Evolutionary conservation across 768 basidiomycete genomes (phyloP).

Genomic region (Thelephora ganbajun): DNA sequence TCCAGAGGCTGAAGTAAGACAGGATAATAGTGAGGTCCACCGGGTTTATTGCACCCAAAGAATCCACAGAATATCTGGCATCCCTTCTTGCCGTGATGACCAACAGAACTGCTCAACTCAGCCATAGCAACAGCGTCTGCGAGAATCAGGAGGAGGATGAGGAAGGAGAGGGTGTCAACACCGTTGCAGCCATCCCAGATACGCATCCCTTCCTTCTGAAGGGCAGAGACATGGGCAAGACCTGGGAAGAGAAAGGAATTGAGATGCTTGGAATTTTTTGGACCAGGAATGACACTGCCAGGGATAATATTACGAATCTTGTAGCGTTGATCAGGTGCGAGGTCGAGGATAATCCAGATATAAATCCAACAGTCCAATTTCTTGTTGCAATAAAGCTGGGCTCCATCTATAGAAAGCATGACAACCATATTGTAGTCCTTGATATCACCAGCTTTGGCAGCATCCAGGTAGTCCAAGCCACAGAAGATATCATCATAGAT

Average conservation of each 20-base stretch:
- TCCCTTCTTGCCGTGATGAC: constrained; percentile 17
- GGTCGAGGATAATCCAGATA: constrained; percentile 24
- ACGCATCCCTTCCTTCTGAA: too few species aligned
- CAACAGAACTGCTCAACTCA: too few species aligned
- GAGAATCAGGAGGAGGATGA: too few species aligned
- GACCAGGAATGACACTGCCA: constrained; percentile 18
- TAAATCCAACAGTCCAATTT: too few species aligned
- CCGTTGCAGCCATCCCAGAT: too few species aligned
- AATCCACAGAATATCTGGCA: constrained; percentile 21
- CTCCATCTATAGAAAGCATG: constrained; percentile 25
- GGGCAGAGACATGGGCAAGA: constrained; percentile 18
- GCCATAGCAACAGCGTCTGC: too few species aligned
- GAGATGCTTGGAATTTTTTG: constrained; percentile 18
- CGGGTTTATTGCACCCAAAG: constrained; percentile 15
- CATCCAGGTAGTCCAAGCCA: constrained; percentile 8
- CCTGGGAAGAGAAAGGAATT: constrained; percentile 19
- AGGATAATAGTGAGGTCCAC: constrained; percentile 19
- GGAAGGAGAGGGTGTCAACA: too few species aligned
- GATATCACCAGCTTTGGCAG: constrained; percentile 4
- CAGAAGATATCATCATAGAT: constrained; percentile 4
- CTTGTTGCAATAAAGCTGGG: constrained; percentile 24
- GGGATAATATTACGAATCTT: constrained; percentile 20
- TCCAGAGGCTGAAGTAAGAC: constrained; percentile 13
- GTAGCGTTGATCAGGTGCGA: constrained; percentile 15
- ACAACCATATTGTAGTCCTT: constrained; percentile 17